phyloP scores from a whole-genome alignment of 2,329 filamentous ascomycete genomes.

The Penicillium brasilianum region DNA sequence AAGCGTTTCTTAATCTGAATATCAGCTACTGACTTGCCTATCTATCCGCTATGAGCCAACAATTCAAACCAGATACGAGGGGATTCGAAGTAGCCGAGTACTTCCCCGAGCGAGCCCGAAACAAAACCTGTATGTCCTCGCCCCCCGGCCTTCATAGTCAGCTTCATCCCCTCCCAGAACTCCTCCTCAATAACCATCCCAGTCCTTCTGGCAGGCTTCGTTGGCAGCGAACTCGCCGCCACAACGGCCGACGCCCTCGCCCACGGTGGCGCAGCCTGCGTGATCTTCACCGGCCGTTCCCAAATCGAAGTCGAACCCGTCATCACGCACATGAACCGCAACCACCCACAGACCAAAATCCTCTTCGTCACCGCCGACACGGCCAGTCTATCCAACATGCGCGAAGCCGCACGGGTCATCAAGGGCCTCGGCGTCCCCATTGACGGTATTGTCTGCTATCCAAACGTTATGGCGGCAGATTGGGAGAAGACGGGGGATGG shows the following conservation, averaged over 20 bases:
- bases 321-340: slow-evolving; percentile 31
- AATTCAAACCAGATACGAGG: slow-evolving; percentile 34
- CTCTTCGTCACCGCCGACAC: slow-evolving; percentile 29
- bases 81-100: slow-evolving; percentile 38
- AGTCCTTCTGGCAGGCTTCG: slow-evolving; percentile 38
- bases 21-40: no score
- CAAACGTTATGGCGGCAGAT: slow-evolving; percentile 24
- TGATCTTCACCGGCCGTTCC: slow-evolving; percentile 37
- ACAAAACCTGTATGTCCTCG: slow-evolving; percentile 37
- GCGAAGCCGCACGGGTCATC: slow-evolving; percentile 24
- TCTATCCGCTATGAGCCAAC: slow-evolving; percentile 18
- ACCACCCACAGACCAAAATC: slow-evolving; percentile 27
- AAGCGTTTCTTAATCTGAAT: not conserved
- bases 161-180: not conserved
- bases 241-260: slow-evolving; percentile 36
- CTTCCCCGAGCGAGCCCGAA: slow-evolving; percentile 36
- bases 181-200: not conserved
- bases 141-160: not conserved
- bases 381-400: slow-evolving; percentile 23
- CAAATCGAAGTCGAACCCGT: slow-evolving; percentile 32
- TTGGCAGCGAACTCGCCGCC: slow-evolving; percentile 31
- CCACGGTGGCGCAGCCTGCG: slow-evolving; percentile 31
- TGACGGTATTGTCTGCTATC: slow-evolving; percentile 32
- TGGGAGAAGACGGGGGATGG: slow-evolving; percentile 32
- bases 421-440: slow-evolving; percentile 24